Conservation (phyloP, 139 green algal species). For the Chlamydomonas incerta region DNA sequence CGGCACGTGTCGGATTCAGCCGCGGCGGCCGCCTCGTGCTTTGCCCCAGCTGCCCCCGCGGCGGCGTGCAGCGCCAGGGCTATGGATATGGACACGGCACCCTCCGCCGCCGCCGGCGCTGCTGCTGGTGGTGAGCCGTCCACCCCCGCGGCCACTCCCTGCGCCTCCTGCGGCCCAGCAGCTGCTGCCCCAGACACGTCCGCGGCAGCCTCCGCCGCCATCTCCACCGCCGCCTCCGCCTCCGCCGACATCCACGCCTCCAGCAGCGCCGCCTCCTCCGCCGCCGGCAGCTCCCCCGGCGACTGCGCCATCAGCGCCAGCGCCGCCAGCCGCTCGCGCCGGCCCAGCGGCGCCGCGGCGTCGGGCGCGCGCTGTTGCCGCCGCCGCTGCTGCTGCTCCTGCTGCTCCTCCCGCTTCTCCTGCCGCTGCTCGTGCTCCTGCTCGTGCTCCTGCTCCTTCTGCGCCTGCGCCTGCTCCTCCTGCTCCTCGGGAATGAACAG, state of each 20-base stretch:
- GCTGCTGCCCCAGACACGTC: not conserved
- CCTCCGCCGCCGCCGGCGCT: too few species aligned
- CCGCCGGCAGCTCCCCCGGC: not conserved
- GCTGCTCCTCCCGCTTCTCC: too few species aligned
- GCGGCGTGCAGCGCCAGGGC: too few species aligned
- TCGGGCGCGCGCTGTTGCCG: too few species aligned
- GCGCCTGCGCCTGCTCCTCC: too few species aligned
- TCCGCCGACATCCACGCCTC: not conserved
- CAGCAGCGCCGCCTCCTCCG: not conserved
- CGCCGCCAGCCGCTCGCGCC: not conserved
- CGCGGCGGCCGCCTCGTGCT: too few species aligned
- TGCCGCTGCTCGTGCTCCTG: not conserved
- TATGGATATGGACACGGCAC: too few species aligned
- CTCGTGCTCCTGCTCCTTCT: not conserved
- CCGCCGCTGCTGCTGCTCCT: too few species aligned
- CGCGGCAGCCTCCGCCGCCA: not conserved
- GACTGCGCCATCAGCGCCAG: not conserved
- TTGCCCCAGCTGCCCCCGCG: too few species aligned
- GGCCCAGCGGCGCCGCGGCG: not conserved
- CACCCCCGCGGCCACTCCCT: too few species aligned
- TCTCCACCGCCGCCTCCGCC: not conserved
- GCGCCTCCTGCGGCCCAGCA: not conserved
- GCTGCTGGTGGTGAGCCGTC: too few species aligned
- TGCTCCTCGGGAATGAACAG: not conserved
- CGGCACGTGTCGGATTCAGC: too few species aligned